A percentile compares a stretch with the other conserved stretches of the same genome.
Conservation (phyloP, 1,284 basidiomycete genomes). For the Puccinia coronata region DNA sequence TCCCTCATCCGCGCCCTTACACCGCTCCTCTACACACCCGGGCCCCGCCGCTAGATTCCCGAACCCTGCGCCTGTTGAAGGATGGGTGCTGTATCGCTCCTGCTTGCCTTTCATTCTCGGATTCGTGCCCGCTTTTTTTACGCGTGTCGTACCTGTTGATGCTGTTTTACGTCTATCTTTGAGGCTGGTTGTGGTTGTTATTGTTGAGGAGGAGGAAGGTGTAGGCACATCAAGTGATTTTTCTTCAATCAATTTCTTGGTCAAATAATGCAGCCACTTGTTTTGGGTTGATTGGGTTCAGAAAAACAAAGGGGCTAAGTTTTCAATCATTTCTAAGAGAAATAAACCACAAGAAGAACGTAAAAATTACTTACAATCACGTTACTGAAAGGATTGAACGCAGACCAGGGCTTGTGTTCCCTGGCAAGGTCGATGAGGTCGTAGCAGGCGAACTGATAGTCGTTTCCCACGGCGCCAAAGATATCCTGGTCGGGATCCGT, state of each 20-base stretch:
- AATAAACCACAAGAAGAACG: not conserved
- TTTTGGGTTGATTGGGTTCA: not conserved
- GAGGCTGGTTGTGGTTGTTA: not conserved
- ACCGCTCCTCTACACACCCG: not conserved
- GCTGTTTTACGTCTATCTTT: not conserved
- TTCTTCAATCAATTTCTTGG: constrained; percentile 36
- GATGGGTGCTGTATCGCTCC: not conserved
- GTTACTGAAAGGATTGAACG: constrained; percentile 31
- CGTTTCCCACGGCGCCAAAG: constrained; percentile 24
- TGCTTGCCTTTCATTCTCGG: not conserved
- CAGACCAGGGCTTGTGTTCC: constrained; percentile 25
- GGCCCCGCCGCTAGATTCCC: not conserved
- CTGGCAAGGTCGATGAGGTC: constrained; percentile 33
- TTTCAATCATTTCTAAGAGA: no score
- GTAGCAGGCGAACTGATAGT: constrained; percentile 49
- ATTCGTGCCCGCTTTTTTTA: not conserved
- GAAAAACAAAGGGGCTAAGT: no score
- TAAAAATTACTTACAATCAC: constrained; percentile 31
- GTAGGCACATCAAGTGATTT: constrained; percentile 27
- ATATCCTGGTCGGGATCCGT: constrained; percentile 48
- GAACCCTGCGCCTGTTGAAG: not conserved
- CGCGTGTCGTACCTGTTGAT: not conserved
- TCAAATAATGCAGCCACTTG: constrained; percentile 48
- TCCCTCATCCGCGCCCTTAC: not conserved
- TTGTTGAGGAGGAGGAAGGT: not conserved